These are phyloP conservation scores for Microbotryum violaceum DNA, from an alignment of 1,284 basidiomycete species.

Conservation along the genomic window DNA sequence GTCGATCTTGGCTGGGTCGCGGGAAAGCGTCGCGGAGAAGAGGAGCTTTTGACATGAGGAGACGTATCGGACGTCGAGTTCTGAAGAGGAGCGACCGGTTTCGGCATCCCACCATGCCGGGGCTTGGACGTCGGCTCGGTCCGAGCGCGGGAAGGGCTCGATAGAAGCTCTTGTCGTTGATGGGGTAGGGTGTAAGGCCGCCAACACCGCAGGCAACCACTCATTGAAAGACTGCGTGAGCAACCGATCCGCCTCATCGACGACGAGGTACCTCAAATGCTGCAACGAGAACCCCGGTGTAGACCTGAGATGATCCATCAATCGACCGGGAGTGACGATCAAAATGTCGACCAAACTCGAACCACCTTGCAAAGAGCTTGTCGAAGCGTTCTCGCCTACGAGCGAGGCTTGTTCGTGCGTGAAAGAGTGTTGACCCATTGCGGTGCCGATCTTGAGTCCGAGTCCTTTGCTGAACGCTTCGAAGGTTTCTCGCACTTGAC, in stretches of 20 bases:
- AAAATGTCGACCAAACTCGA: constrained; percentile 86
- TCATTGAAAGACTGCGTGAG: constrained; percentile 93
- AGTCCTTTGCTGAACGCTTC: constrained; percentile 76
- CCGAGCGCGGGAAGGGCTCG: neutral
- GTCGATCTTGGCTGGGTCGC: constrained; percentile 85
- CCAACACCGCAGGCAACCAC: constrained; percentile 75
- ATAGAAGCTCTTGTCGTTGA: neutral
- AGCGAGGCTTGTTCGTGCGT: constrained; percentile 68
- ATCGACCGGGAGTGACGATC: constrained; percentile 87
- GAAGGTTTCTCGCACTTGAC: constrained; percentile 85
- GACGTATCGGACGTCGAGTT: constrained; percentile 11
- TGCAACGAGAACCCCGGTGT: constrained; percentile 87
- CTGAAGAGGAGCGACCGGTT: constrained; percentile 11
- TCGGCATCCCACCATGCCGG: constrained; percentile 27
- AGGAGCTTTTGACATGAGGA: constrained; percentile 77
- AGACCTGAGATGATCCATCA: constrained; percentile 85
- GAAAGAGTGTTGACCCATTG: constrained; percentile 77
- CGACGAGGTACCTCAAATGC: constrained; percentile 88
- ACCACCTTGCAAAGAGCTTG: constrained; percentile 45
- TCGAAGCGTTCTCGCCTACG: constrained; percentile 48
- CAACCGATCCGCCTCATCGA: constrained; percentile 94
- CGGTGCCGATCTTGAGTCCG: constrained; percentile 73
- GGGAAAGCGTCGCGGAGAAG: constrained; percentile 92
- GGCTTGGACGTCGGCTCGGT: constrained; percentile 12
- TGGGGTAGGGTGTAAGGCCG: constrained; percentile 53